Evolutionary conservation across 768 basidiomycete species (phyloP).

Genomic region (Leccinum barrowsii): DNA sequence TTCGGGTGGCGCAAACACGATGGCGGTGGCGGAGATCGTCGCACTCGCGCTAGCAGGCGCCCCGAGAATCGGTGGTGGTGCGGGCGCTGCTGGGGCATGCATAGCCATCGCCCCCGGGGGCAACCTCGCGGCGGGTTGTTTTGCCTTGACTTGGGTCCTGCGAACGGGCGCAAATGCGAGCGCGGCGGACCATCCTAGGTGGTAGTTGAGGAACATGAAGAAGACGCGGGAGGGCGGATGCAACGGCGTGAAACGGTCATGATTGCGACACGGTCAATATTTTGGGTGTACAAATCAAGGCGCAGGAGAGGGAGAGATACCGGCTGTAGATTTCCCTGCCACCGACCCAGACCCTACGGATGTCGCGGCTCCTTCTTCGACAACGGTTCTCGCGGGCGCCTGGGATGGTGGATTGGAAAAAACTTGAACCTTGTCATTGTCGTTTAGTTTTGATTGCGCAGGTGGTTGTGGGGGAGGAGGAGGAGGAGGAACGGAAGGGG

Average conservation of each 20-base stretch:
- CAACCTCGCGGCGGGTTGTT: conserved; percentile 37
- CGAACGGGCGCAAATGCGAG: conserved; percentile 86
- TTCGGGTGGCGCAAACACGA: conserved; percentile 68
- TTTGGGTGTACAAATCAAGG: conserved; percentile 34
- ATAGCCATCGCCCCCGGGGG: conserved; percentile 56
- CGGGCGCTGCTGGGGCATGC: conserved; percentile 35
- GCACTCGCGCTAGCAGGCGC: conserved; percentile 26
- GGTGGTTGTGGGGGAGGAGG: conserved; percentile 23
- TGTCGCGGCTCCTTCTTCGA: conserved; percentile 25
- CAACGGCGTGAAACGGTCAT: conserved; percentile 26
- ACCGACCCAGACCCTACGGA: conserved; percentile 28
- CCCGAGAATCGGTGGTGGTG: conserved; percentile 31
- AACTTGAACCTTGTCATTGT: conserved; percentile 14
- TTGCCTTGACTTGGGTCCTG: conserved; percentile 57
- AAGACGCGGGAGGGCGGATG: neutral
- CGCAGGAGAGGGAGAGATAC: conserved; percentile 48
- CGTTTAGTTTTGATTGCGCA: conserved; percentile 18
- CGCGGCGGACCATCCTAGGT: conserved; percentile 80
- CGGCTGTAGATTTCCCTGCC: conserved; percentile 50
- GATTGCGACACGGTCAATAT: conserved; percentile 37
- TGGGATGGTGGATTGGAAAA: conserved; percentile 16
- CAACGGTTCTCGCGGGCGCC: conserved; percentile 24
- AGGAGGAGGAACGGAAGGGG: conserved; percentile 9
- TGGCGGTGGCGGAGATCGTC: conserved; percentile 51
- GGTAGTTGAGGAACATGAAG: neutral